Conservation (phyloP, 2,329 filamentous ascomycete genomes). For the Endocalyx cinctus region DNA sequence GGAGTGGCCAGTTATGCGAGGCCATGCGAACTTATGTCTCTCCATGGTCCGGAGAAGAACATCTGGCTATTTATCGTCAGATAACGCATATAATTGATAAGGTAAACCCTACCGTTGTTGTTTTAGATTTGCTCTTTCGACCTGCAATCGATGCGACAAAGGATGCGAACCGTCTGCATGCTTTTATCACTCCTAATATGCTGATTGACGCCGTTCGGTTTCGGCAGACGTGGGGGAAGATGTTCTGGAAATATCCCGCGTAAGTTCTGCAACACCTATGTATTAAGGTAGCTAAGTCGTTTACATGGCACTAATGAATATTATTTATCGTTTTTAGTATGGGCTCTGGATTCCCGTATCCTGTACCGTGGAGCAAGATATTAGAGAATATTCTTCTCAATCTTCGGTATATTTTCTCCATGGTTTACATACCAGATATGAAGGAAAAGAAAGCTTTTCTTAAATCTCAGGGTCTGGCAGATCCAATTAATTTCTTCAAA, state of each 20-base stretch:
- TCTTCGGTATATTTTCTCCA: constrained; percentile 8
- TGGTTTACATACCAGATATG: constrained; percentile 9
- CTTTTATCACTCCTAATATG: constrained; percentile 13
- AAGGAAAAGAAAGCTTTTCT: constrained; percentile 8
- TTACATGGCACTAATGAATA: background rate
- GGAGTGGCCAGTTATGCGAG: constrained; percentile 9
- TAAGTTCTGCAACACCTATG: constrained; percentile 7
- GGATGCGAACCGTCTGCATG: constrained; percentile 13
- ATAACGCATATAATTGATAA: constrained; percentile 9
- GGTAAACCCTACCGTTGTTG: constrained; percentile 14
- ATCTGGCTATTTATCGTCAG: constrained; percentile 11
- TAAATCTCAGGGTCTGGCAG: constrained; percentile 9
- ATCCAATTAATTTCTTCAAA: constrained; percentile 4
- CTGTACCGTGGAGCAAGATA: constrained; percentile 16
- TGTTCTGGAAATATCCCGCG: constrained; percentile 17
- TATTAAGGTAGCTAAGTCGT: no score
- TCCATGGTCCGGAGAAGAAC: constrained; percentile 14
- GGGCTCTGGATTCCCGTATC: constrained; percentile 15
- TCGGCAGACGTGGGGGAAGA: constrained; percentile 11
- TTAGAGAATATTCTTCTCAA: constrained; percentile 16
- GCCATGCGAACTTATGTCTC: constrained; percentile 10
- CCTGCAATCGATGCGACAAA: constrained; percentile 16
- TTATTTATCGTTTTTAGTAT: constrained; percentile 6
- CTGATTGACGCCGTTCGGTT: constrained; percentile 13
- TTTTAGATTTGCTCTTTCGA: constrained; percentile 14